Evolutionary conservation across 208 protist species (phyloP), one percentile per base, ranked within the genome.

Genomic region (Leishmania mexicana): DNA sequence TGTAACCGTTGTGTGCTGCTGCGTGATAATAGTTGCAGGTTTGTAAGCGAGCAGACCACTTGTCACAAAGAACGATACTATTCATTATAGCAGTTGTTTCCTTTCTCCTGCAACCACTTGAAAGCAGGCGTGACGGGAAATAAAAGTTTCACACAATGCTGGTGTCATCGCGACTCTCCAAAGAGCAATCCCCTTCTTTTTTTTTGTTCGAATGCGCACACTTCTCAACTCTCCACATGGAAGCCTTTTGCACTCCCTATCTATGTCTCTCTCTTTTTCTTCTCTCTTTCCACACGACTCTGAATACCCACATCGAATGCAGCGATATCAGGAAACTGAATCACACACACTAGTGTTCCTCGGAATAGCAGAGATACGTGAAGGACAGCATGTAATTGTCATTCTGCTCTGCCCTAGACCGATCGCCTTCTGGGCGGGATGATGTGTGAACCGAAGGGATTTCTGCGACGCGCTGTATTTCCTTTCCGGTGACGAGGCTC

Each of bases 1-100:
- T 64, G 71, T 73, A 2, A 87, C 86, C 0, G 79, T 89, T 1
- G 28, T 80, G 28, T 78, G 68, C 51, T 89, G 86, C 83, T 86
- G 86, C 42, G 74, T 68, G n/a, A 79, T 83, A 28, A 35, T 86
- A 21, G 68, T 70, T n/a, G 77, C 57, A 53, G 31, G 4, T 68
- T 83, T 89, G 47, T 86, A 78, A 71, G 60, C n/a, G 58, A 54
- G 60, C 47, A 68, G 24, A 24, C n/a, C 58, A 71, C 60, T 45
- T 65, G 17, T 35, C 58, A 57, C 17, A 71, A 58, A 47, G 40
- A 80, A 80, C 47, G 4, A 74, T 38, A 57, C 64, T 54, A 80
- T 57, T 19, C 35, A 51, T 3, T 51, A 67, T 78, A 51, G n/a
- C 21, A 78, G 54, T n/a, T 35, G 35, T n/a, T 19, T 35, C n/a